Evolutionary conservation across 2,329 filamentous ascomycete genomes (phyloP).

Genomic region (Phaeophleospora eucalypticola): DNA sequence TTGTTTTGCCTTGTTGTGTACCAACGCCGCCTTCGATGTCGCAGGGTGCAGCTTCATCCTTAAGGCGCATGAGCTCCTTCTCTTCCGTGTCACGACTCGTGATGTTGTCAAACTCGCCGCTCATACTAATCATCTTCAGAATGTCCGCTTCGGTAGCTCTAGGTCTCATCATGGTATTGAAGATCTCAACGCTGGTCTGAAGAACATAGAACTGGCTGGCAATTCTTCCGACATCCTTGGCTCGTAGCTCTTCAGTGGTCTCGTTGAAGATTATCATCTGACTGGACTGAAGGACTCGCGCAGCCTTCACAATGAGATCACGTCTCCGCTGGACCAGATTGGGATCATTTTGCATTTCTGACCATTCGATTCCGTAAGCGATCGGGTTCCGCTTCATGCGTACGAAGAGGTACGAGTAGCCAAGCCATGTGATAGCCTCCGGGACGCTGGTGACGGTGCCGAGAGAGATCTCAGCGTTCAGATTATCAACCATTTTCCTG

Average conservation of each 20-base stretch:
- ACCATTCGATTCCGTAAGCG: conserved; percentile 92
- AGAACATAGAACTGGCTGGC: conserved; percentile 96
- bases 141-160: conserved; percentile 86
- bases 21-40: conserved; percentile 67
- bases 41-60: conserved; percentile 67
- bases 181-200: conserved; percentile 89
- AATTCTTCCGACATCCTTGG: conserved; percentile 93
- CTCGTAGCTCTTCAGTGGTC: conserved; percentile 81
- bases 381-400: conserved; percentile 91
- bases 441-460: conserved; percentile 92
- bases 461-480: conserved; percentile 90
- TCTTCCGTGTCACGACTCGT: conserved; percentile 87
- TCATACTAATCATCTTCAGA: conserved; percentile 94
- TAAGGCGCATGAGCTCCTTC: conserved; percentile 75
- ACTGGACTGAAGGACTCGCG: conserved; percentile 78
- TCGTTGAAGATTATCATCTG: conserved; percentile 99
- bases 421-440: conserved; percentile 94
- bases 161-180: conserved; percentile 90
- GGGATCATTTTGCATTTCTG: conserved; percentile 83
- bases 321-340: conserved; percentile 79
- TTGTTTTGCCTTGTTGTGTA: conserved; percentile 82
- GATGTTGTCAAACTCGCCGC: conserved; percentile 95
- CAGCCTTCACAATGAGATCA: conserved; percentile 83
- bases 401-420: conserved; percentile 96
- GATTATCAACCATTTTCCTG: conserved; percentile 86